Evolutionary conservation across 1,284 basidiomycete genomes (phyloP).

Genomic region (Neolentinus lepideus): DNA sequence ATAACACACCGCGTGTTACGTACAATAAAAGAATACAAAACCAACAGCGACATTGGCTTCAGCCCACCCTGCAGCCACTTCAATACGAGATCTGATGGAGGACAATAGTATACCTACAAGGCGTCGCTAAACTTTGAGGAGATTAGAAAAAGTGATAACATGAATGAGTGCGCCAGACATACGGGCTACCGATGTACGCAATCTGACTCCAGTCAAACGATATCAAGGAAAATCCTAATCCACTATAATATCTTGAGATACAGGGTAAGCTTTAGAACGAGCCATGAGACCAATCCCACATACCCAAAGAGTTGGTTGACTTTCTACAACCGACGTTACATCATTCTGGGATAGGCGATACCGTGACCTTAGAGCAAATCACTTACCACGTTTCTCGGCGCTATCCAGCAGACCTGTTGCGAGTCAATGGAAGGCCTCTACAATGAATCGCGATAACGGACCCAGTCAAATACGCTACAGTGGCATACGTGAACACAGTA

Average conservation of each 20-base stretch:
- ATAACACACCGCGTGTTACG: neutral
- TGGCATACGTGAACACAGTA: neutral
- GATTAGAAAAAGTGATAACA: neutral
- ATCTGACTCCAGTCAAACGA: constrained; percentile 41
- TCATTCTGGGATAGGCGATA: neutral
- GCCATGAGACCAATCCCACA: too few relatives aligned
- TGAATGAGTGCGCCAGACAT: constrained; percentile 5
- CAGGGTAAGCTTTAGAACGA: constrained; percentile 10
- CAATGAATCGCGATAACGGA: neutral
- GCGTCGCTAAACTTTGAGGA: constrained; percentile 34
- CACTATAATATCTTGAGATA: constrained; percentile 33
- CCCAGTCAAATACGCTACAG: constrained; percentile 42
- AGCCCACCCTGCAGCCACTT: constrained; percentile 27
- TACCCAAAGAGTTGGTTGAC: constrained; percentile 75
- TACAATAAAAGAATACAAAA: constrained; percentile 57
- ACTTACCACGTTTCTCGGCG: constrained; percentile 30
- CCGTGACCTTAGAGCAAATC: neutral
- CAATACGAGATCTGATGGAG: neutral
- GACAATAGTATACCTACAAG: constrained; percentile 19
- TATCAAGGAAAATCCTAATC: constrained; percentile 36
- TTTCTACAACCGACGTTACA: constrained; percentile 7
- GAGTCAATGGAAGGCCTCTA: neutral
- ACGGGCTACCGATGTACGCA: constrained; percentile 49
- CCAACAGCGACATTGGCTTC: constrained; percentile 51
- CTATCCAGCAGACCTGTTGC: constrained; percentile 43